Evolutionary conservation across 169 alveolate species (phyloP), one percentile per base, ranked within the genome.

Genomic region (Amoebophrya sp.): DNA sequence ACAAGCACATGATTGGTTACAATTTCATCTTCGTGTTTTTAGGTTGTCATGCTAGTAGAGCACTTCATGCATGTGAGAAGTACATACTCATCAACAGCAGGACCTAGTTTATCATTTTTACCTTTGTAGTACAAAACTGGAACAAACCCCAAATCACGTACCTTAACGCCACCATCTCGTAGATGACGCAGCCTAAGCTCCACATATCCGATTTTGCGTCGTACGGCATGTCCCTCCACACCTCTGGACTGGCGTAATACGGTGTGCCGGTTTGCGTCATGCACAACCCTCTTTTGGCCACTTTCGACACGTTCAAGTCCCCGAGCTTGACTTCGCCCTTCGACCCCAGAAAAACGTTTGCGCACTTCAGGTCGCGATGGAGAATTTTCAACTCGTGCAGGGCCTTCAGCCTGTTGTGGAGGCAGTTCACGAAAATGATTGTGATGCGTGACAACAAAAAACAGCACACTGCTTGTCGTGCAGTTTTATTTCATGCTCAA

Each of bases 161-260:
- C 66, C 66, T 47, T 7, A 47, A 18, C 7, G 66, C 66, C 29
- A 47, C 66, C 66, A 47, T 47, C 18, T 47, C 66, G 66, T 47
- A 47, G 66, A 47, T 47, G 66, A 47, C 66, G 66, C 66, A 47
- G 7, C 66, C 66, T 12, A 47, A 18, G 29, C 29, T 12, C 66
- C 66, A 47, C 66, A 47, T 47, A 18, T 47, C 66, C 29, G 29
- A 12, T 47, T 47, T 47, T 18, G 66, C 66, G 18, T 47, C 66
- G 18, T 47, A 47, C 7, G 66, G 66, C 66, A 47, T 47, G 18
- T 47, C 66, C 18, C 66, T 7, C 66, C 66, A 47, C 66, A 47
- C 96, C 92, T 98, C 99, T 0, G 99, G 99, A 40, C 98, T 95
- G 97, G 97, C 97, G 94, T 97, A 97, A 94, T 97, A 96, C 0